These are phyloP conservation scores for Boeremia lycopersici DNA, from an alignment of 2,329 filamentous ascomycete genomes.

Conservation along the genomic window DNA sequence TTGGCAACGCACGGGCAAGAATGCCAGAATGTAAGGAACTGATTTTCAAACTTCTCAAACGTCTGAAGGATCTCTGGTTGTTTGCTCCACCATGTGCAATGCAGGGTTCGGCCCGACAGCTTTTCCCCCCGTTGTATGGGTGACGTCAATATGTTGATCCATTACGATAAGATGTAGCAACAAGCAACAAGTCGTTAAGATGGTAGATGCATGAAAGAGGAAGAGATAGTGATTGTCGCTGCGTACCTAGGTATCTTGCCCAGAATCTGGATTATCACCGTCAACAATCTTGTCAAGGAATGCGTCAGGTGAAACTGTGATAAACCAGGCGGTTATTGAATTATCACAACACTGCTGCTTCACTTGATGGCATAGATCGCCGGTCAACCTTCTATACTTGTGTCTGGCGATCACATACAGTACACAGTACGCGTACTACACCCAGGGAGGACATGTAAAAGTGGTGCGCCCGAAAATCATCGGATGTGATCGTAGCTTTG, in stretches of 20 bases:
- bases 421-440: background rate
- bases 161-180: background rate
- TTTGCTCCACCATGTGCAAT: slow-evolving; percentile 10
- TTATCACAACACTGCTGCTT: background rate
- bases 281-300: background rate
- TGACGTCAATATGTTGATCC: slow-evolving; percentile 7
- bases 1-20: no score
- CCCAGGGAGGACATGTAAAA: background rate
- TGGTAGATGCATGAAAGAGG: no score
- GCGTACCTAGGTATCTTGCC: no score
- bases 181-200: no score
- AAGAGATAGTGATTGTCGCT: no score
- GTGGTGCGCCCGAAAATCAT: background rate
- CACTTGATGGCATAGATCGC: background rate
- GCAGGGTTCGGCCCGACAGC: slow-evolving; percentile 5
- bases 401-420: background rate
- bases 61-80: slow-evolving; percentile 5
- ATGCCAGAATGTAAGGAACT: background rate
- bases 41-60: slow-evolving; percentile 11
- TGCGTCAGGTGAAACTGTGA: no score
- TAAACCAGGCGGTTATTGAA: background rate
- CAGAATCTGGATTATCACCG: background rate
- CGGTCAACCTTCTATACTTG: background rate
- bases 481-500: background rate
- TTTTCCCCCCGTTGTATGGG: slow-evolving; percentile 1